A percentile compares a stretch with the other conserved stretches of the same genome.
These are phyloP conservation scores for Cystobasidium ongulense DNA, from an alignment of 768 basidiomycete genomes.

Conservation along the genomic window DNA sequence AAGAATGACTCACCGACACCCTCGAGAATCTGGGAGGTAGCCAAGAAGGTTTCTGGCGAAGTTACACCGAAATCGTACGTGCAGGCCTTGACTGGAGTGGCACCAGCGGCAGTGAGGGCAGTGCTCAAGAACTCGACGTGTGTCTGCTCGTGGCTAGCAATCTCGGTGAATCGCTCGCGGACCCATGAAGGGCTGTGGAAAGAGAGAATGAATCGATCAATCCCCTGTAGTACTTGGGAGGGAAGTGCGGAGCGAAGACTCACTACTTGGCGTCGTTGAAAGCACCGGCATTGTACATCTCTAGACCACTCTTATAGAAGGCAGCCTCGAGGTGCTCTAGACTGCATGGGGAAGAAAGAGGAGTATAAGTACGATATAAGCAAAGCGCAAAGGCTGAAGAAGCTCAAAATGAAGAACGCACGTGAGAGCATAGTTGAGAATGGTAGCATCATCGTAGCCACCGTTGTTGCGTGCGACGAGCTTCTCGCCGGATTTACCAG, in stretches of 20 bases:
- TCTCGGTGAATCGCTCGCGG: conserved; percentile 29
- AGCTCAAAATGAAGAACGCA: neutral
- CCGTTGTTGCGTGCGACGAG: conserved; percentile 32
- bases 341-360: conserved; percentile 35
- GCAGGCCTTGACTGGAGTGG: conserved; percentile 51
- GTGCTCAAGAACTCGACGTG: conserved; percentile 54
- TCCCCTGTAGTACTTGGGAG: neutral
- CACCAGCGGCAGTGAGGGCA: conserved; percentile 46
- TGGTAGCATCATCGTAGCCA: conserved; percentile 30
- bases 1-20: conserved; percentile 46
- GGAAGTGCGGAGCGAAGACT: conserved; percentile 40
- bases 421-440: conserved; percentile 39
- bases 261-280: conserved; percentile 47
- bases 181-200: conserved; percentile 36
- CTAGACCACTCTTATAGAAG: conserved; percentile 44
- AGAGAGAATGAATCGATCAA: conserved; percentile 47
- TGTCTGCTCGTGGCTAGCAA: conserved; percentile 51
- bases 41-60: conserved; percentile 52
- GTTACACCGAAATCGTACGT: conserved; percentile 55
- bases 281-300: conserved; percentile 51
- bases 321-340: conserved; percentile 46
- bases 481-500: neutral
- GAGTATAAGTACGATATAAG: neutral
- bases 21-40: conserved; percentile 53
- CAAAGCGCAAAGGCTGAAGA: too few species aligned